phyloP scores from a whole-genome alignment of 202 grass and related monocot genomes.

The Hordeum pubiflorum region DNA sequence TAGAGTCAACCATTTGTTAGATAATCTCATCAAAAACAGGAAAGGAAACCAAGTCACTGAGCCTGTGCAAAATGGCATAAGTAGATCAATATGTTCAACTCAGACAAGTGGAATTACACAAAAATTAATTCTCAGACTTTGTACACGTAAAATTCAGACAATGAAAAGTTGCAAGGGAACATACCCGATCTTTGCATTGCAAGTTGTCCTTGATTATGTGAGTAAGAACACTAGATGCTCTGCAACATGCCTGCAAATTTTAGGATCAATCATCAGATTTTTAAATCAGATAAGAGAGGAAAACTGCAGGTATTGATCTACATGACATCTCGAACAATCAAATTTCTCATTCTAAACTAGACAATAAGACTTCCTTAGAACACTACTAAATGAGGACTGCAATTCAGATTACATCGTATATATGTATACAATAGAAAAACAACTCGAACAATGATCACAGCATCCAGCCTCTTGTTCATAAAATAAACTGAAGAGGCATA shows the following conservation, averaged over 20 bases:
- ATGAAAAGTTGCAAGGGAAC: conserved; percentile 26
- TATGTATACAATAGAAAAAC: conserved; percentile 10
- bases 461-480: background rate
- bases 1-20: background rate
- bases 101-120: conserved; percentile 17
- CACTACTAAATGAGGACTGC: background rate
- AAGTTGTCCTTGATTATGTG: conserved; percentile 91
- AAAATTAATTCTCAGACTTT: conserved; percentile 3
- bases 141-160: conserved; percentile 13
- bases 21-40: conserved; percentile 12
- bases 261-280: conserved; percentile 13
- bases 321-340: background rate
- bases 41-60: background rate
- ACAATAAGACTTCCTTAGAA: conserved; percentile 10
- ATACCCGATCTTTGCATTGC: conserved; percentile 90
- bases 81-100: background rate
- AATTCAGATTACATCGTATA: background rate
- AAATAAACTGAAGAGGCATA: background rate
- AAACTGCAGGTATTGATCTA: background rate
- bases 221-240: conserved; percentile 86
- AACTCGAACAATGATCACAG: conserved; percentile 1
- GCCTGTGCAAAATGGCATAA: background rate
- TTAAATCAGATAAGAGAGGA: background rate
- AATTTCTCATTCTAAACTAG: background rate
- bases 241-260: conserved; percentile 79